phyloP scores from a whole-genome alignment of 805 yeast species.

The Grigorovia yakushimaensis region DNA sequence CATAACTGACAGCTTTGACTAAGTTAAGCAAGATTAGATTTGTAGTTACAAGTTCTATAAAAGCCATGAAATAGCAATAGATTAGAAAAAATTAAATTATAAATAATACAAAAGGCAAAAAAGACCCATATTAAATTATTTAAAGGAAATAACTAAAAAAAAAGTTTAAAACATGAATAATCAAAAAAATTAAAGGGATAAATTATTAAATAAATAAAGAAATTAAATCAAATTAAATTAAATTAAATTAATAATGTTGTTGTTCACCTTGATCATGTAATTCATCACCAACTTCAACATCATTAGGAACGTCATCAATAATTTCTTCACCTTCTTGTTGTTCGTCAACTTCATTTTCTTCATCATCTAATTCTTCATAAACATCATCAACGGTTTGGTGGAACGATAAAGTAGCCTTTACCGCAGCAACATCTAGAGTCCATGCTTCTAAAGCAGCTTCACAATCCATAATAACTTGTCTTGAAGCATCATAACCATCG shows the following conservation, averaged over 20 bases:
- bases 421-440: conserved; percentile 93
- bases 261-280: conserved; percentile 2
- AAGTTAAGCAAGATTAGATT: too few species aligned
- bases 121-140: not conserved
- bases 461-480: conserved; percentile 94
- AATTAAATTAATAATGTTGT: conserved; percentile 1
- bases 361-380: conserved; percentile 40
- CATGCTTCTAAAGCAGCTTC: conserved; percentile 92
- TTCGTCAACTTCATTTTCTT: conserved; percentile 33
- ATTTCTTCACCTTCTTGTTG: conserved; percentile 23
- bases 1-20: too few species aligned
- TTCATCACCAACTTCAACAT: conserved; percentile 3
- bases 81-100: not conserved
- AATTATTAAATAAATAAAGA: too few species aligned
- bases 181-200: too few species aligned
- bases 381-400: conserved; percentile 64
- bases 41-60: too few species aligned
- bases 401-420: conserved; percentile 85
- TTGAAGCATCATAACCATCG: conserved; percentile 96
- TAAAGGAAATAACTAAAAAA: not conserved
- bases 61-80: too few species aligned
- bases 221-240: not conserved
- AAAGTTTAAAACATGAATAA: too few species aligned
- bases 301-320: conserved; percentile 5
- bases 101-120: not conserved